Percentiles rank a stretch among this genome's conserved stretches.
These are phyloP conservation scores for Penicillium bovifimosum DNA, from an alignment of 495 filamentous ascomycete species.

Conservation along the genomic window DNA sequence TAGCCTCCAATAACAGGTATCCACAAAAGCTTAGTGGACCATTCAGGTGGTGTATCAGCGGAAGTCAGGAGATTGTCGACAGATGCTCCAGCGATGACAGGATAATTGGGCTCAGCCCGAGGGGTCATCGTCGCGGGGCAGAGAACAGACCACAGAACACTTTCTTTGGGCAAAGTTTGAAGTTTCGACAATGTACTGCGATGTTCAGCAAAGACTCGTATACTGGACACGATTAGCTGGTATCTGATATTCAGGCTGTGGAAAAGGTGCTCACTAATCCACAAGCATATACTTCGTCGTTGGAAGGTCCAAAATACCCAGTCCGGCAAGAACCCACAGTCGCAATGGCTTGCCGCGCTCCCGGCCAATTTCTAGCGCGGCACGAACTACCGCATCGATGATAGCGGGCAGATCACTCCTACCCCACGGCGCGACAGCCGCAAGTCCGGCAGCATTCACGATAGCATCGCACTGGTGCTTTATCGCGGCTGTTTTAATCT, in stretches of 20 bases:
- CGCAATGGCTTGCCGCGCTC: constrained; percentile 23
- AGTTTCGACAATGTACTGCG: constrained; percentile 20
- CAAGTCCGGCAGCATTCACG: constrained; percentile 34
- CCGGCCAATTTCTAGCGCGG: constrained; percentile 21
- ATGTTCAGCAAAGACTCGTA: constrained; percentile 25
- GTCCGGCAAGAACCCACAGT: constrained; percentile 27
- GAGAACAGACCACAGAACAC: constrained; percentile 30
- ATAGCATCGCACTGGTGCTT: constrained; percentile 34
- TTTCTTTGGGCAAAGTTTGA: constrained; percentile 11
- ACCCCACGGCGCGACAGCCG: constrained; percentile 23
- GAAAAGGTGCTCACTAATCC: constrained; percentile 24
- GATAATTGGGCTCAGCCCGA: constrained; percentile 10
- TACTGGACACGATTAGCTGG: constrained; percentile 3
- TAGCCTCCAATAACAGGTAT: constrained; percentile 20
- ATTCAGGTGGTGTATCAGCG: constrained; percentile 15
- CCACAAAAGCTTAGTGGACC: constrained; percentile 5
- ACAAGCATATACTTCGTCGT: constrained; percentile 14
- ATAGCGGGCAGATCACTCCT: constrained; percentile 21
- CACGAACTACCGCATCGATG: constrained; percentile 24
- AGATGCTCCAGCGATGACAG: constrained; percentile 10
- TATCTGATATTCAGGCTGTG: not conserved
- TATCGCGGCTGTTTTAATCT: constrained; percentile 29
- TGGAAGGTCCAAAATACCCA: constrained; percentile 22
- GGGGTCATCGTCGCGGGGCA: constrained; percentile 24
- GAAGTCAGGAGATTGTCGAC: constrained; percentile 18